Percentiles rank a stretch among this genome's conserved stretches.
These are phyloP conservation scores for Paragyromitra xinjiangensis DNA, from an alignment of 495 filamentous ascomycete genomes.

Conservation along the genomic window DNA sequence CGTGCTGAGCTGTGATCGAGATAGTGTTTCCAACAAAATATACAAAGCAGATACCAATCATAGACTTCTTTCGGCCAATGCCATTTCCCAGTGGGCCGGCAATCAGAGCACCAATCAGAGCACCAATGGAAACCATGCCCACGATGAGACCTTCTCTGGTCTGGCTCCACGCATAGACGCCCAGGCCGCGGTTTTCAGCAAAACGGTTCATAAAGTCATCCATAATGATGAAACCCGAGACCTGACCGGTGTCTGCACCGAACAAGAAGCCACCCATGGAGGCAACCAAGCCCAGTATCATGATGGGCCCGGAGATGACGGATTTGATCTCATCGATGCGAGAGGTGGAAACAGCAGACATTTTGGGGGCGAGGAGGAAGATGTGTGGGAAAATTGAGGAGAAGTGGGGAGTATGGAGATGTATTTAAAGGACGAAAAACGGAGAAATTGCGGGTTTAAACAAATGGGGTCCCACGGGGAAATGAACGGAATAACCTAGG, in stretches of 20 bases:
- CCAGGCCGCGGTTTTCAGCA: slow-evolving; percentile 57
- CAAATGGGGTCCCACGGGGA: slow-evolving; percentile 15
- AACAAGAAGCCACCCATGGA: slow-evolving; percentile 81
- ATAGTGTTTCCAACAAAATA: slow-evolving; percentile 75
- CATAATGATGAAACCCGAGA: slow-evolving; percentile 72
- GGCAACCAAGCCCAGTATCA: slow-evolving; percentile 56
- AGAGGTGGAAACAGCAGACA: slow-evolving; percentile 27
- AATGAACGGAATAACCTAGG: not conserved
- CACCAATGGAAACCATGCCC: slow-evolving; percentile 71
- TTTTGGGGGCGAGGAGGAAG: slow-evolving; percentile 9
- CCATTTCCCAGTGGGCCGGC: slow-evolving; percentile 68
- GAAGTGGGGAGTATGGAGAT: not conserved
- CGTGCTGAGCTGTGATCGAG: slow-evolving; percentile 67
- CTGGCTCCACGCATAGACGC: slow-evolving; percentile 61
- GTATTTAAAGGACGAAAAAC: slow-evolving; percentile 23
- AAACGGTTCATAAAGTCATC: slow-evolving; percentile 63
- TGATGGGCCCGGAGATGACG: slow-evolving; percentile 40
- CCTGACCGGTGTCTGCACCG: slow-evolving; percentile 74
- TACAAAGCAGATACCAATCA: slow-evolving; percentile 69
- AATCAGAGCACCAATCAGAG: slow-evolving; percentile 72
- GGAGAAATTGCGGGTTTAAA: slow-evolving; percentile 23
- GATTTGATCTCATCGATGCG: slow-evolving; percentile 40
- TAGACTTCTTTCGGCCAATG: slow-evolving; percentile 65
- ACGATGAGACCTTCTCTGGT: slow-evolving; percentile 66
- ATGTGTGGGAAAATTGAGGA: not conserved